phyloP scores from a whole-genome alignment of 2,329 filamentous ascomycete genomes.

The Volutella citrinella region DNA sequence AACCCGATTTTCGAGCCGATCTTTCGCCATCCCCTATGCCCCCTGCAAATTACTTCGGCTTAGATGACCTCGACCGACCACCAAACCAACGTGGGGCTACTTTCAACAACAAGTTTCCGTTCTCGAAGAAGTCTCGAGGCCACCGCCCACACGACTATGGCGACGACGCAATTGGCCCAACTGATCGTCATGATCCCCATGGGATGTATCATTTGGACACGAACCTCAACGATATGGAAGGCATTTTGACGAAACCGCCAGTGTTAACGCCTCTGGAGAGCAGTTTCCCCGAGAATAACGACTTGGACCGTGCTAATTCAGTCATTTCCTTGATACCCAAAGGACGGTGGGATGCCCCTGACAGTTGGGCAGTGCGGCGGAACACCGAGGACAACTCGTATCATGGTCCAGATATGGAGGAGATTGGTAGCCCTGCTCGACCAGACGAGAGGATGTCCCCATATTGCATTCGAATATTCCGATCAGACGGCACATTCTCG shows the following conservation, averaged over 20 bases:
- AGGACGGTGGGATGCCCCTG: constrained; percentile 85
- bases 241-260: constrained; percentile 72
- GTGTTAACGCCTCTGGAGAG: constrained; percentile 70
- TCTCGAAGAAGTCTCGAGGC: constrained; percentile 54
- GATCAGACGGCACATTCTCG: constrained; percentile 89
- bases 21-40: constrained; percentile 37
- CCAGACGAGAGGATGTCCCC: constrained; percentile 72
- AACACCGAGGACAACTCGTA: constrained; percentile 62
- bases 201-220: constrained; percentile 79
- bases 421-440: constrained; percentile 62
- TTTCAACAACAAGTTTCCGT: constrained; percentile 62
- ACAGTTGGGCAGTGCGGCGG: constrained; percentile 91
- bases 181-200: constrained; percentile 56
- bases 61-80: constrained; percentile 27
- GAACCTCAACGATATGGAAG: constrained; percentile 86
- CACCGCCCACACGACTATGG: constrained; percentile 47
- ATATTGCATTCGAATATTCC: constrained; percentile 94
- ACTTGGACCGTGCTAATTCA: constrained; percentile 40
- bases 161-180: constrained; percentile 59
- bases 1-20: constrained; percentile 42
- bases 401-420: constrained; percentile 61
- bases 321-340: constrained; percentile 34
- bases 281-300: constrained; percentile 43
- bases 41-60: constrained; percentile 25
- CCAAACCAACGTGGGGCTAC: constrained; percentile 41